Conservation (phyloP, 2,329 filamentous ascomycete species). For the Colletotrichum scovillei region DNA sequence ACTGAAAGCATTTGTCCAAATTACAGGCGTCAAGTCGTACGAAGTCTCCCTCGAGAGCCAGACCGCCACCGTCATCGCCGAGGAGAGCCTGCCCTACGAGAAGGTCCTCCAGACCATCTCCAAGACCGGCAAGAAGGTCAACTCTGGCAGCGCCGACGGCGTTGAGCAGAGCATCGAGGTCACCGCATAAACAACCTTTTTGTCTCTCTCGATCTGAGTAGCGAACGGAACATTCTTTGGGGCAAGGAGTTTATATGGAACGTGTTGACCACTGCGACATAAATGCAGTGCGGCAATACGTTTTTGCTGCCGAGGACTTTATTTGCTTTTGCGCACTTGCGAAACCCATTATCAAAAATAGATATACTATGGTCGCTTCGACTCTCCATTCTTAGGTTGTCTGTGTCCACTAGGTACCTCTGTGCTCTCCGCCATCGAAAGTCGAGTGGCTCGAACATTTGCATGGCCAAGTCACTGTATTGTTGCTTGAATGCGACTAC, state of each 20-base stretch:
- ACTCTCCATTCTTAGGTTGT: neutral
- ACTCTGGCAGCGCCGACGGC: constrained; percentile 78
- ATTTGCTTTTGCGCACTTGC: neutral
- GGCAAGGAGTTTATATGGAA: neutral
- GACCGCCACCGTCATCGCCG: constrained; percentile 81
- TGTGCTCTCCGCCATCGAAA: neutral
- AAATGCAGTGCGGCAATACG: neutral
- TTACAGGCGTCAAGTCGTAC: constrained; percentile 84
- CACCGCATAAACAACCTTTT: constrained; percentile 39
- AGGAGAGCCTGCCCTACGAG: constrained; percentile 77
- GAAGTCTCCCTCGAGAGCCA: constrained; percentile 89
- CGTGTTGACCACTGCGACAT: too few relatives aligned
- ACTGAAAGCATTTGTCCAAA: neutral
- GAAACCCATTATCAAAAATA: neutral
- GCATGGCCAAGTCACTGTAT: too few relatives aligned
- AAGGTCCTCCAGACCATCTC: constrained; percentile 88
- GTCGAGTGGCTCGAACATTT: neutral
- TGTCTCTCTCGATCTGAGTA: too few relatives aligned
- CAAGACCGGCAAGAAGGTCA: constrained; percentile 96
- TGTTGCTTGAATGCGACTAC: neutral
- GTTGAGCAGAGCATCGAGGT: constrained; percentile 62
- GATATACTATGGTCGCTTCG: neutral
- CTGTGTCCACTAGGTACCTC: neutral
- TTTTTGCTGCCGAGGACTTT: neutral
- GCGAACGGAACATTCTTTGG: neutral